Base-by-base conservation (phyloP, 345 rosid genomes). In the Odontarrhena argentea region DNA sequence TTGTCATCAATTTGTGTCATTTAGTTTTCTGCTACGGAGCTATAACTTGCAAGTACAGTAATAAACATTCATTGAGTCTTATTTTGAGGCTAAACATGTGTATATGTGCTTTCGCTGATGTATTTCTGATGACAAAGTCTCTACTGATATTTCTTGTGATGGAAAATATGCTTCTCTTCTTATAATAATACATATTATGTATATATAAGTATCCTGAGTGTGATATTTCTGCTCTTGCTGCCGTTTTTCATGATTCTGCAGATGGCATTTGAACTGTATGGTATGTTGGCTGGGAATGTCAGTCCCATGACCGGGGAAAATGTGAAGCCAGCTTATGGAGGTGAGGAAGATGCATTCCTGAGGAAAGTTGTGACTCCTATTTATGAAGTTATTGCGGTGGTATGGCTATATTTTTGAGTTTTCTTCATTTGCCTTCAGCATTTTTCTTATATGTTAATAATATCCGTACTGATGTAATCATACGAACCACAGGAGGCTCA, bases 211-310 rank as follows among this genome's bases (percentile, higher is more conserved):
- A 30, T 50, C 37, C 18, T 32, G 44, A 9, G 22, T 18, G 44
- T 50, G 60, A 40, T 22, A 15, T 42, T 22, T 46, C 25, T 26
- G 1, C 54, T 14, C 6, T 9, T 50, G 36, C 34, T 65, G 34
- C 54, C 15, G 50, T 43, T 28, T 60, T 18, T 47, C 22, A 42
- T 37, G 68, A 24, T 49, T 47, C 15, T 58, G 61, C 76, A 95
- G 99, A 95, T 95, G 98, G 99, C 99, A 6, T 95, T 89, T 77
- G 99, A 95, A 77, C 81, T 95, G 48, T 95, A 91, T 83, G 98
- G 96, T 40, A 85, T 91, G 96, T 85, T 95, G 62, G 98, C 99
- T 77, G 98, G 98, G 65, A 91, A 87, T 73, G 92, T 95, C 62
- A 95, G 98, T 81, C 92, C 96, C 38, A 84, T 84, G 96, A 95